Evolutionary conservation across 805 yeast species (phyloP), one percentile per base, ranked within the genome.

Genomic region (Brettanomyces nanus): DNA sequence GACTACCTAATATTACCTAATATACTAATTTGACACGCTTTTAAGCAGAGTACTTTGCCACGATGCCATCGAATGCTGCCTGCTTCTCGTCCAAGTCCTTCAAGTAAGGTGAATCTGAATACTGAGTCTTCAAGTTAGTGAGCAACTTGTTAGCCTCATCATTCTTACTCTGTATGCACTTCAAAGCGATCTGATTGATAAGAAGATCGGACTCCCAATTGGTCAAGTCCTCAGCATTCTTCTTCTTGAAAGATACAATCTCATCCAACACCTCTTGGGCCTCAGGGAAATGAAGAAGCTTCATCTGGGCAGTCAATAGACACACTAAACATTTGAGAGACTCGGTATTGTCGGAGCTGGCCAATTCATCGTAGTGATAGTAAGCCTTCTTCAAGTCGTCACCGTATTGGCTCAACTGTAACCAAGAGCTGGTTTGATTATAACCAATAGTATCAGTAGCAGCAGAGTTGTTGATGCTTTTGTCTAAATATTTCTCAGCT

Each of bases 301-400:
- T 86, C 49, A 89, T 62, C 44, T 89, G 86, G 42, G 87, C 68
- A 9, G 78, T 81, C 31, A 86, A 71, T 52, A 86, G 74, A 28
- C 82, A 79, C 26, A 74, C 51, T 47, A 82, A 69, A 14, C 73
- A 63, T 48, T 73, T 71, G 15, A 52, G 32, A 7, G 54, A 48
- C 52, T 68, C 65, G 20, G 69, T 59, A 25, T 63, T 56, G 34
- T 69, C 66, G 25, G 75, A 71, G 42, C 82, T 77, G 31, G 86
- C 68, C 40, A 83, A 66, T 61, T 90, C 98, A 59, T 90, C 97
- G 56, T 71, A 83, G 53, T 81, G 79, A 55, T 78, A 82, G 58
- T 71, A 70, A 17, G 67, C 58, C 9, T 71, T 65, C 49, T 68
- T 66, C 41, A 62, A 71, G 45, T 65, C 58, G 31, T 68, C 71